phyloP scores from a whole-genome alignment of 2,329 filamentous ascomycete genomes.

The Pseudogymnoascus sp. region DNA sequence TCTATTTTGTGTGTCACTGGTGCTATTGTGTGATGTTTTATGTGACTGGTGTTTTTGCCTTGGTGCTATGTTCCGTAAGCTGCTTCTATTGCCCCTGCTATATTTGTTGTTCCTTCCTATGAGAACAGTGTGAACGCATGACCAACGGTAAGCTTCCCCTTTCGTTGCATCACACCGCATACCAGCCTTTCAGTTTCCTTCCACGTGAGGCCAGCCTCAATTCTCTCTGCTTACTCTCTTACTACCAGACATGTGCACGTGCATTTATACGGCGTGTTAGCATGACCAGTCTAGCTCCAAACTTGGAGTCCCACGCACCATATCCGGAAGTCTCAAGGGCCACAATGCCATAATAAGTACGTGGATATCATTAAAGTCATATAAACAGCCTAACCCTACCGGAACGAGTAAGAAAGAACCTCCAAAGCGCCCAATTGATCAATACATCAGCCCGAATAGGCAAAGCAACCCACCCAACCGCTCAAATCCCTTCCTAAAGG shows the following conservation, averaged over 20 bases:
- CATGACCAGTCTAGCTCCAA: not conserved
- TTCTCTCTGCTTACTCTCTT: not conserved
- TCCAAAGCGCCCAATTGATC: conserved; percentile 3
- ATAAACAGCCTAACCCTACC: conserved; percentile 2
- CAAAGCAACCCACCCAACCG: conserved; percentile 2
- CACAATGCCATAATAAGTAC: not conserved
- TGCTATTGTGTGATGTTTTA: conserved; percentile 1
- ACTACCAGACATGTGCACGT: not conserved
- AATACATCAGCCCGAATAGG: not conserved
- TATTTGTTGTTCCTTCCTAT: not conserved
- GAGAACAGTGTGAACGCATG: not conserved
- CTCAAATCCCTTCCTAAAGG: not conserved
- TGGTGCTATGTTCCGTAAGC: not conserved
- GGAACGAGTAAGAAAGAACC: conserved; percentile 3
- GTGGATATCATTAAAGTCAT: conserved; percentile 9
- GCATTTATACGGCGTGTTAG: not conserved
- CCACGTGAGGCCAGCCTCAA: conserved; percentile 1
- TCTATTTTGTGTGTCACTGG: conserved; percentile 1
- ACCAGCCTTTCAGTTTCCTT: not conserved
- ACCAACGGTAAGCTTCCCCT: not conserved
- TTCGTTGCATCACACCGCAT: not conserved
- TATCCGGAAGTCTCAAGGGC: not conserved
- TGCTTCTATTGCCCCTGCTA: not conserved
- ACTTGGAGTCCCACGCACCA: not conserved
- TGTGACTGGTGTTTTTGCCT: conserved; percentile 3